Percentiles rank a stretch among this genome's conserved stretches.
Evolutionary conservation across 225 moss, liverwort and hornwort species (phyloP).

Genomic region (Pseudoscleropodium purum): DNA sequence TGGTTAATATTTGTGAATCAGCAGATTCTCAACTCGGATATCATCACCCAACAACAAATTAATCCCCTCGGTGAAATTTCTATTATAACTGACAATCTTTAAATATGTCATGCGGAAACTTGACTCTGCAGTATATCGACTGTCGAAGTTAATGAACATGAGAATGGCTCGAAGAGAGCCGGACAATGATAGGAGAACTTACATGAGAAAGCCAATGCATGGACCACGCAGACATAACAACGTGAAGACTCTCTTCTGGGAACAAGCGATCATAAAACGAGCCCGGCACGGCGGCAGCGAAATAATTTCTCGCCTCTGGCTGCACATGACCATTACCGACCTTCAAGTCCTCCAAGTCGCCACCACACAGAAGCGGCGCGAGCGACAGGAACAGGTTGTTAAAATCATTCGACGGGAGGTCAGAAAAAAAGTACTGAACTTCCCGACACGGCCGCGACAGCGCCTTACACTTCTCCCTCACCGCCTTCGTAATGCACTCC

Average conservation of each 20-base stretch:
- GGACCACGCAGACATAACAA: slow-evolving; percentile 26
- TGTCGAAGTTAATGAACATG: neutral
- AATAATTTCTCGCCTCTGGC: neutral
- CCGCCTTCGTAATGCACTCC: slow-evolving; percentile 10
- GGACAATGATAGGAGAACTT: neutral
- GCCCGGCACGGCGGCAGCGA: slow-evolving; percentile 26
- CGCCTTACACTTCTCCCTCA: neutral
- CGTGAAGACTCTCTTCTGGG: slow-evolving; percentile 16
- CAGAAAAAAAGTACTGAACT: slow-evolving; percentile 29
- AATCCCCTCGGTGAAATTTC: neutral
- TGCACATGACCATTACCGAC: neutral
- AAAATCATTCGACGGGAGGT: slow-evolving; percentile 39
- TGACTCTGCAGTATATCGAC: neutral
- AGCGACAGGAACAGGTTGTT: slow-evolving; percentile 15
- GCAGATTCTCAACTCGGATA: neutral
- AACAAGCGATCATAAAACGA: slow-evolving; percentile 34
- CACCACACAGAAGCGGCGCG: neutral
- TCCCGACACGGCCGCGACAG: neutral
- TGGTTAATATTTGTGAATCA: neutral
- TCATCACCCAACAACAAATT: neutral
- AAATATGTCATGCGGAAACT: neutral
- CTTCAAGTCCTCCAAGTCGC: neutral
- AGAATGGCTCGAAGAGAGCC: neutral
- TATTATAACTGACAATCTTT: neutral
- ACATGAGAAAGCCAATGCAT: slow-evolving; percentile 39